Conservation (phyloP, 805 yeast genomes). For the Blastobotrys americana region DNA sequence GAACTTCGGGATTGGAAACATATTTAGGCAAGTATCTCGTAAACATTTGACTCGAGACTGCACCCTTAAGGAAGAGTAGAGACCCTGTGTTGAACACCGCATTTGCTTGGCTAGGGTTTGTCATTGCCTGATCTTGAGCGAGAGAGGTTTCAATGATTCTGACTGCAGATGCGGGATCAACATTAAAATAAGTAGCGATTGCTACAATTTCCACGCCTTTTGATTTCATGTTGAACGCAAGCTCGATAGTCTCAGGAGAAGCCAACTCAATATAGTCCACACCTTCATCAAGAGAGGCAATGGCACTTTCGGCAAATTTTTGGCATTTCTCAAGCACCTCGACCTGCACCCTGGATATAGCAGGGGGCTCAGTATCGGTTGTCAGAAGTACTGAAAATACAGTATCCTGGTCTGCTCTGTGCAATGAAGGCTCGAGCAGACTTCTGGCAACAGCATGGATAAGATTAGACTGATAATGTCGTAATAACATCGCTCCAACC, state of each 20-base stretch:
- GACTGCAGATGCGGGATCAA: conserved; percentile 39
- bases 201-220: conserved; percentile 54
- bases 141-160: conserved; percentile 45
- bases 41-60: conserved; percentile 28
- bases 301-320: conserved; percentile 31
- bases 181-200: conserved; percentile 44
- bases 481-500: conserved; percentile 20
- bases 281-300: conserved; percentile 49
- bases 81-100: conserved; percentile 51
- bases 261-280: conserved; percentile 49
- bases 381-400: background rate
- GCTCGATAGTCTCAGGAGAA: conserved; percentile 39
- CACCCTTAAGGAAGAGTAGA: conserved; percentile 36
- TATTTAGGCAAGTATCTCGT: conserved; percentile 36
- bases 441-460: conserved; percentile 14
- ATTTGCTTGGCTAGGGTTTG: conserved; percentile 46
- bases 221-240: conserved; percentile 50
- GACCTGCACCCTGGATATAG: conserved; percentile 5
- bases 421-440: conserved; percentile 8
- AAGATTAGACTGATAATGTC: conserved; percentile 13
- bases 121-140: conserved; percentile 44
- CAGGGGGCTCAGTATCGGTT: background rate
- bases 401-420: conserved; percentile 4
- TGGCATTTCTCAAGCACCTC: conserved; percentile 16
- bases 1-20: conserved; percentile 44